Evolutionary conservation across 352 stramenopile species (phyloP).

Genomic region (Pythium pyrilobum): DNA sequence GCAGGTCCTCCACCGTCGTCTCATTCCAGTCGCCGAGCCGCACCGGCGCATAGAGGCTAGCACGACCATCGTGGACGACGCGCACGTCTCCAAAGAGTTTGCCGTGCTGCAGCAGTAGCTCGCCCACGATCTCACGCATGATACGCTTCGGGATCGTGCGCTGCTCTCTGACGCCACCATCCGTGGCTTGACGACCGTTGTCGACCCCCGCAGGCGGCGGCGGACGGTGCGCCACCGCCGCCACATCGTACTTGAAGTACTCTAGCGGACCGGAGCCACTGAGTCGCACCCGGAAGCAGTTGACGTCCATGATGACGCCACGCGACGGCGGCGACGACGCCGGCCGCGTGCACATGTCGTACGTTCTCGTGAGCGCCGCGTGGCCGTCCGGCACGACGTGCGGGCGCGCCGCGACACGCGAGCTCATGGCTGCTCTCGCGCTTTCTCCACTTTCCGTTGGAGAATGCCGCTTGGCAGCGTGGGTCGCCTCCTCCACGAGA

Average conservation of each 20-base stretch:
- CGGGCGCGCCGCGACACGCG: neutral
- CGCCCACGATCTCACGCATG: constrained; percentile 5
- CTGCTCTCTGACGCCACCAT: too few relatives aligned
- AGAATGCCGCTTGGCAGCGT: too few relatives aligned
- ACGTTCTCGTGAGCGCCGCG: neutral
- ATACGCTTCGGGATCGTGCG: neutral
- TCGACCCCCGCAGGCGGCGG: neutral
- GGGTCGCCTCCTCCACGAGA: too few relatives aligned
- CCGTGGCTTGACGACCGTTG: neutral
- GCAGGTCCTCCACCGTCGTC: neutral
- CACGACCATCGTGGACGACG: constrained; percentile 9
- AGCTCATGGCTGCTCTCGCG: too few relatives aligned
- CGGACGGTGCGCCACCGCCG: neutral
- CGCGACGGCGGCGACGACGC: neutral
- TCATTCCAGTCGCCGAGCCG: constrained; percentile 4
- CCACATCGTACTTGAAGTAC: constrained; percentile 16
- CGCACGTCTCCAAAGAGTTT: neutral
- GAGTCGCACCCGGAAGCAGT: constrained; percentile 2
- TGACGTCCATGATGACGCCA: constrained; percentile 1
- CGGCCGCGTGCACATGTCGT: neutral
- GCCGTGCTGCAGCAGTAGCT: constrained; percentile 1
- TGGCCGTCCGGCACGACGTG: neutral
- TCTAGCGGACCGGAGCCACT: neutral
- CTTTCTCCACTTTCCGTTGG: too few relatives aligned
- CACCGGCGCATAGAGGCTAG: neutral